Conservation (phyloP, 176 grass and related monocot species). For the Avena insularis region DNA sequence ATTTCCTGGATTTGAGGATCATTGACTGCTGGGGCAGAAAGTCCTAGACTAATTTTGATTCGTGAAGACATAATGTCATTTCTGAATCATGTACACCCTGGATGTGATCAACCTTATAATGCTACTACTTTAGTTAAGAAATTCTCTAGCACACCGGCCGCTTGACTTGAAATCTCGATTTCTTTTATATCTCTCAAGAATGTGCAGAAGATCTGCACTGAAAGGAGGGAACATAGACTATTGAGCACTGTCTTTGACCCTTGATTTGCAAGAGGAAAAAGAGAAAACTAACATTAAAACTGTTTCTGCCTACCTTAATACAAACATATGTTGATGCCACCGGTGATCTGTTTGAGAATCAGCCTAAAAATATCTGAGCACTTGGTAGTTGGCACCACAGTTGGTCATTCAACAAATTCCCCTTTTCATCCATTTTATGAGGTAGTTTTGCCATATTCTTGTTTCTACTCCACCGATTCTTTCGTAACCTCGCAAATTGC, state of each 20-base stretch:
- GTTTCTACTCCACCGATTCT: neutral
- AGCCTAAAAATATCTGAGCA: constrained; percentile 13
- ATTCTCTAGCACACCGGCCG: neutral
- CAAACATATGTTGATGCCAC: neutral
- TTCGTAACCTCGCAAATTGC: neutral
- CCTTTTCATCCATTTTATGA: neutral
- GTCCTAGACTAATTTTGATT: too few relatives aligned
- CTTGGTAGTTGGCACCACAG: neutral
- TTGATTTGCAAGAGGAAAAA: neutral
- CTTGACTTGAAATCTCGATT: neutral
- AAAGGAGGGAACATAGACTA: neutral
- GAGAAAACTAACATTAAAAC: neutral
- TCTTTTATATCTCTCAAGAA: neutral
- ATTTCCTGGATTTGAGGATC: neutral
- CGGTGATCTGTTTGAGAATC: neutral
- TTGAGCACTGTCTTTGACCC: neutral
- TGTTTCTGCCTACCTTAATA: neutral
- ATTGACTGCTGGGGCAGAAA: too few relatives aligned
- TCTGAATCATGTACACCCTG: neutral
- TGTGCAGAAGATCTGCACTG: neutral
- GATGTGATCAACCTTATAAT: neutral
- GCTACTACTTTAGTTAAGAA: neutral
- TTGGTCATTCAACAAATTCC: neutral
- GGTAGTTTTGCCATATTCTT: constrained; percentile 8
- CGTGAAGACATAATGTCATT: too few relatives aligned